Evolutionary conservation across 805 yeast genomes (phyloP).

Genomic region (Komagataella mondaviorum): DNA sequence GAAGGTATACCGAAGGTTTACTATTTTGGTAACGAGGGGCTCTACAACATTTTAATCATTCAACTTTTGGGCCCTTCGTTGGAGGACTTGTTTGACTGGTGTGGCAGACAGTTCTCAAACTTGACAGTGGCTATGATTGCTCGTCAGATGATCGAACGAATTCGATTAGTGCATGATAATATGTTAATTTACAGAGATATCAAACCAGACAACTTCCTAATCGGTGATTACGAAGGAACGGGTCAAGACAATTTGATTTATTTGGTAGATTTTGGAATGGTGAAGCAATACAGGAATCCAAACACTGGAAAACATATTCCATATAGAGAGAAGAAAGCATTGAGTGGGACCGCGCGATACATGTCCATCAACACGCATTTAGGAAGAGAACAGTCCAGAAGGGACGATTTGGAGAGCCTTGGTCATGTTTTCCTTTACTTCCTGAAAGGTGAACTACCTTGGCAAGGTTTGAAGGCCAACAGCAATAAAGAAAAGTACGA

Average conservation of each 20-base stretch:
- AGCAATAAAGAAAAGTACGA: conserved; percentile 77
- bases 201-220: conserved; percentile 72
- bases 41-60: conserved; percentile 64
- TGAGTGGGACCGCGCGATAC: conserved; percentile 78
- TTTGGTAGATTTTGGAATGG: conserved; percentile 79
- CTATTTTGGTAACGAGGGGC: conserved; percentile 78
- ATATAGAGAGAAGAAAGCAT: conserved; percentile 65
- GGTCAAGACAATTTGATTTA: conserved; percentile 41
- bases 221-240: conserved; percentile 37
- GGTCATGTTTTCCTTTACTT: conserved; percentile 79
- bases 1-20: conserved; percentile 75
- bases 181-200: conserved; percentile 72
- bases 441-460: conserved; percentile 66
- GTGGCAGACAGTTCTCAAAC: conserved; percentile 60
- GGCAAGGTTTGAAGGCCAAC: conserved; percentile 87
- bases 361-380: conserved; percentile 84
- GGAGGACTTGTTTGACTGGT: conserved; percentile 81
- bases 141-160: conserved; percentile 62
- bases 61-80: conserved; percentile 75
- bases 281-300: conserved; percentile 74
- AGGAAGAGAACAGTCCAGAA: conserved; percentile 71
- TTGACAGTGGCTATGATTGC: conserved; percentile 67
- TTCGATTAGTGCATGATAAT: conserved; percentile 63
- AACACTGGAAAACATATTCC: conserved; percentile 72
- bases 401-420: conserved; percentile 72